phyloP scores from a whole-genome alignment of 2,329 filamentous ascomycete species.

The Pseudopyrenochaeta lycopersici region DNA sequence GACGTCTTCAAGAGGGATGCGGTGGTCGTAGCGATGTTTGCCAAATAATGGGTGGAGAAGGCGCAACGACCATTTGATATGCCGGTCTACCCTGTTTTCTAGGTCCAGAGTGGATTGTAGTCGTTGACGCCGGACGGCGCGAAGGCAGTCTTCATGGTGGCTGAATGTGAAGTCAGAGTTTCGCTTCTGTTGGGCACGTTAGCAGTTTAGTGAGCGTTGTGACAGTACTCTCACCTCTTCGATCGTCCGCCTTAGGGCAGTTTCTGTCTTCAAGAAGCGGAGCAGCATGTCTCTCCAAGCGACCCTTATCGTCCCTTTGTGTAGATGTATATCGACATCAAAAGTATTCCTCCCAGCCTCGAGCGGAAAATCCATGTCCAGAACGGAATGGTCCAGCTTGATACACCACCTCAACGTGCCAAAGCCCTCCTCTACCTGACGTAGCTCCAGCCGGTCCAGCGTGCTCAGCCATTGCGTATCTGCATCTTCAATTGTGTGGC shows the following conservation, averaged over 20 bases:
- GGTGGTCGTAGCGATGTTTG: slow-evolving; percentile 13
- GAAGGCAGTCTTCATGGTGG: slow-evolving; percentile 38
- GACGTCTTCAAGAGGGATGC: slow-evolving; percentile 12
- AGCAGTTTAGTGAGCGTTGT: background rate
- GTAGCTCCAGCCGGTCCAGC: slow-evolving; percentile 14
- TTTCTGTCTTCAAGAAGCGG: slow-evolving; percentile 34
- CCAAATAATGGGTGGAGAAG: slow-evolving; percentile 33
- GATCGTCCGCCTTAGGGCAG: slow-evolving; percentile 23
- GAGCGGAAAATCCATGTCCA: slow-evolving; percentile 32
- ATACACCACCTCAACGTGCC: slow-evolving; percentile 38
- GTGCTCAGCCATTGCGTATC: slow-evolving; percentile 3
- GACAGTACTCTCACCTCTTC: slow-evolving; percentile 21
- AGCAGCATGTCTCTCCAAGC: slow-evolving; percentile 36
- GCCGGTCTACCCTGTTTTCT: slow-evolving; percentile 15
- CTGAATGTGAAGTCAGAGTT: slow-evolving; percentile 28
- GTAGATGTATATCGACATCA: slow-evolving; percentile 17
- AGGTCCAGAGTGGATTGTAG: slow-evolving; percentile 25
- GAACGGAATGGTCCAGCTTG: slow-evolving; percentile 32
- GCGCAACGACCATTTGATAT: slow-evolving; percentile 32
- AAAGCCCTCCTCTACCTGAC: slow-evolving; percentile 14
- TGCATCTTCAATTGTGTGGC: slow-evolving; percentile 1
- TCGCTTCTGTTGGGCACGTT: slow-evolving; percentile 13
- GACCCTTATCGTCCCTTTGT: slow-evolving; percentile 10
- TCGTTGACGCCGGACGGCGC: slow-evolving; percentile 34
- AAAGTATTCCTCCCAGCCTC: slow-evolving; percentile 10